Evolutionary conservation across 2,329 filamentous ascomycete genomes (phyloP), one percentile per base, ranked within the genome.

Genomic region (Neocucurbitaria cava): DNA sequence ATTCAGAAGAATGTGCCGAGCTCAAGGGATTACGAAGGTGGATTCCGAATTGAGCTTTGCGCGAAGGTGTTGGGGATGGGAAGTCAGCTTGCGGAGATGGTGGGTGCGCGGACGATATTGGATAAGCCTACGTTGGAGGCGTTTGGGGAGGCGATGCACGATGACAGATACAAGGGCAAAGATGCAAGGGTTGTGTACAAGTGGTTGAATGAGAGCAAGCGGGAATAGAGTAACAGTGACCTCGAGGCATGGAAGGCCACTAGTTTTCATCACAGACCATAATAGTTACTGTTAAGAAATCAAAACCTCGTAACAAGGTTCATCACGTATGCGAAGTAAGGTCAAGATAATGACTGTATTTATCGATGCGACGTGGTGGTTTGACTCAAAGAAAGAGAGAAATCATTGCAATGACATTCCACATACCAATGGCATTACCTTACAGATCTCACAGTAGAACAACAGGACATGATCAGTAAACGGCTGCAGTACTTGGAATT

Each of bases 21-120:
- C 18, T 75, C 69, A 11, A 65, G 72, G 18, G 72, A 66, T 13
- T 78, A 77, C 46, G 71, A 77, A 49, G 73, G 74, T 10, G 76
- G 76, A 1, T 78, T 75, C 28, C 56, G 70, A 44, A 72, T 72
- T 38, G 71, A 75, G 54, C 42, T 75, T 8, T 73, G 71, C 28
- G 59, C 63, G 10, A 73, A 73, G 52, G 72, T 74, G n/a, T 50
- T 72, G 45, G 59, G 66, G 21, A 74, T 75, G 72, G 71, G 69
- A 11, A 69, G 65, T 39, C 61, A 72, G 13, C 52, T 74, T 36
- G 71, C 70, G 36, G 68, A 74, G 24, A 70, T 72, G 66, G 71
- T 74, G 0, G 71, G 71, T 1, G 72, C 71, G 41, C 64, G 64
- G 35, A 71, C 68, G 3, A 43, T 74, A 3, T 47, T 75, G 47